phyloP scores from a whole-genome alignment of 805 yeast species.

The Wickerhamiella brachini region DNA sequence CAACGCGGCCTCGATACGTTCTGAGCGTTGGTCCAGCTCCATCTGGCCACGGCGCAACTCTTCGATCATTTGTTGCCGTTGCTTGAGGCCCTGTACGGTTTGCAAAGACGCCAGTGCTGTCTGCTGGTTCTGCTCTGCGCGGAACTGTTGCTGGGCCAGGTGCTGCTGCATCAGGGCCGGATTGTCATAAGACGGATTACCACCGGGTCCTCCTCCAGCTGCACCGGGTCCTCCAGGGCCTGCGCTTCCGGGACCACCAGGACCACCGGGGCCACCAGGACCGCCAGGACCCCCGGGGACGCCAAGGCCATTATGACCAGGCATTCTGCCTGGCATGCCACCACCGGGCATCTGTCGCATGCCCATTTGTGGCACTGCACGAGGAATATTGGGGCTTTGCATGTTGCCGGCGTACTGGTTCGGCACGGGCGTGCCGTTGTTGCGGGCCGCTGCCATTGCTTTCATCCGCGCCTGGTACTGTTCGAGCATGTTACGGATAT shows the following conservation, averaged over 20 bases:
- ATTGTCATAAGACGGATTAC: neutral
- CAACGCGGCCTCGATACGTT: slow-evolving; percentile 9
- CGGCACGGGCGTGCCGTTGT: neutral
- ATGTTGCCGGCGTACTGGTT: neutral
- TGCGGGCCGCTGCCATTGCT: neutral
- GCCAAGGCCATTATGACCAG: neutral
- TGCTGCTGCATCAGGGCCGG: slow-evolving; percentile 7
- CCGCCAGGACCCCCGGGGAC: neutral
- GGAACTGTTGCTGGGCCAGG: slow-evolving; percentile 8
- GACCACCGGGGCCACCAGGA: neutral
- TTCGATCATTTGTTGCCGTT: slow-evolving; percentile 15
- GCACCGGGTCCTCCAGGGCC: neutral
- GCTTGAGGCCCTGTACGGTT: slow-evolving; percentile 14
- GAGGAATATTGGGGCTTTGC: slow-evolving; percentile 2
- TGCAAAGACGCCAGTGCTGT: slow-evolving; percentile 9
- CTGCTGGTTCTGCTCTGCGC: slow-evolving; percentile 8
- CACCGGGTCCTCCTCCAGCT: slow-evolving; percentile 4
- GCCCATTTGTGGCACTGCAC: slow-evolving; percentile 8
- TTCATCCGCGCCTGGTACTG: slow-evolving; percentile 11
- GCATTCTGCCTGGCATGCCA: neutral
- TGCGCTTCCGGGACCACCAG: too few species aligned
- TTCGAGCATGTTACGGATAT: slow-evolving; percentile 14
- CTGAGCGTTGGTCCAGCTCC: slow-evolving; percentile 9
- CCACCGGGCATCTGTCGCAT: slow-evolving; percentile 4
- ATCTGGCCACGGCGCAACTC: slow-evolving; percentile 11